These are phyloP conservation scores for Hymenoscyphus fraxineus DNA, from an alignment of 2,329 filamentous ascomycete genomes.

Conservation along the genomic window DNA sequence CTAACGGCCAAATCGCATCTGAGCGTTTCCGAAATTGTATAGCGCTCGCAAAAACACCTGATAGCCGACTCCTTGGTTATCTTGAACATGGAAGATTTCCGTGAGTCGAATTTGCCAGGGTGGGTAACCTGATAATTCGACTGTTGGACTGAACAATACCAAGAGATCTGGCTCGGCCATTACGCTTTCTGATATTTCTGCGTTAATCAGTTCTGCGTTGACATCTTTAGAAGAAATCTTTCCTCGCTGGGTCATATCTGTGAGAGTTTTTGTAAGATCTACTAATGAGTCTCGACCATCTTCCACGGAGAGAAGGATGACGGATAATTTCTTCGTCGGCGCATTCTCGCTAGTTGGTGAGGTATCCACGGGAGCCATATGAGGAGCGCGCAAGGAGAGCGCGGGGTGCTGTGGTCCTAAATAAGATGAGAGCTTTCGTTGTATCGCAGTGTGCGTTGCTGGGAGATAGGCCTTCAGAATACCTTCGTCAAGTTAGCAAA, in stretches of 20 bases:
- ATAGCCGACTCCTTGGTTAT: slow-evolving; percentile 83
- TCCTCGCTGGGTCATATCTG: slow-evolving; percentile 88
- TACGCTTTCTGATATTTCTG: slow-evolving; percentile 74
- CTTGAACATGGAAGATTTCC: slow-evolving; percentile 79
- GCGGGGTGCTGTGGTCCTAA: slow-evolving; percentile 73
- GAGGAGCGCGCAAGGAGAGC: slow-evolving; percentile 69
- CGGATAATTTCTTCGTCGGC: slow-evolving; percentile 44
- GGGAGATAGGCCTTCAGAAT: slow-evolving; percentile 85
- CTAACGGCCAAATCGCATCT: slow-evolving; percentile 66
- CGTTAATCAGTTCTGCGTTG: slow-evolving; percentile 79
- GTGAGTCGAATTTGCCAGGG: slow-evolving; percentile 95
- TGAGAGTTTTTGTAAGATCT: slow-evolving; percentile 88
- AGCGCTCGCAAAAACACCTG: slow-evolving; percentile 86
- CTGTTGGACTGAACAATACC: slow-evolving; percentile 77
- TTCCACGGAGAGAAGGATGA: slow-evolving; percentile 80
- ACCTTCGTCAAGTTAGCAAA: slow-evolving; percentile 48
- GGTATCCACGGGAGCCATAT: slow-evolving; percentile 56
- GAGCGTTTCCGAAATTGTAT: slow-evolving; percentile 78
- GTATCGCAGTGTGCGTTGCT: slow-evolving; percentile 76
- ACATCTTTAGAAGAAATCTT: slow-evolving; percentile 82
- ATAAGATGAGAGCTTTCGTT: slow-evolving; percentile 78
- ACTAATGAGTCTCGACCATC: slow-evolving; percentile 93
- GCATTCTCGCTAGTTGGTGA: slow-evolving; percentile 38
- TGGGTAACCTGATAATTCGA: slow-evolving; percentile 86
- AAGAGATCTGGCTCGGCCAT: slow-evolving; percentile 89